Evolutionary conservation across 225 moss, liverwort and hornwort species (phyloP), one percentile per base, ranked within the genome.

Genomic region (Polytrichum commune): DNA sequence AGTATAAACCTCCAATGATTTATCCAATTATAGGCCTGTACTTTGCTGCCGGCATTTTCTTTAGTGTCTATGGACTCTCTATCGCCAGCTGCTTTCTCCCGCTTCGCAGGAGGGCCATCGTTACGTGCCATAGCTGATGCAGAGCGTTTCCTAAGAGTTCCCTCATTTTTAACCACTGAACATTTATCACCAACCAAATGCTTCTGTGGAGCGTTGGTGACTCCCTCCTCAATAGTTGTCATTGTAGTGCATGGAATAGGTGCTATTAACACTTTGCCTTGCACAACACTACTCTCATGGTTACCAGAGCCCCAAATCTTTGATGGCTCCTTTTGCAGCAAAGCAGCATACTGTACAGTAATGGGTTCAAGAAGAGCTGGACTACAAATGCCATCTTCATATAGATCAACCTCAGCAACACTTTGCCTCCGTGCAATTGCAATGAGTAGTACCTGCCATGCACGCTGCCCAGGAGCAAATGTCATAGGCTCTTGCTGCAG

Each of bases 321-420:
- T 18, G 33, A 63, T 24, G 70, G 77, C 53, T 73, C 67, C 30
- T 78, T 70, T 25, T 86, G 76, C 61, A 87, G 71, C 55, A 94
- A 63, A 72, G 88, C 79, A 63, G 92, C 92, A 62, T 73, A 78
- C 62, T 85, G 73, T 22, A 75, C 54, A 53, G 79, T 85, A 13
- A 89, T 80, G 58, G 94, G 92, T 67, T 94, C 92, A 64, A 94
- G 84, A 27, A 94, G 60, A 54, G 88, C 94, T 76, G 73, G 64
- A 65, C 77, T 68, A 63, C 73, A 82, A 64, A 54, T 53, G 28
- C 83, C 82, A 8, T 78, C 82, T n/a, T 67, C 25, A 38, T 68
- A 65, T 4, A 94, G 30, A 27, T 76, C 84, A 61, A 90, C 84
- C 65, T 88, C 79, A 38, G 86, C 88, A 33, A 92, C 85, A 68